These are phyloP conservation scores for Lactarius quietus DNA, from an alignment of 768 basidiomycete species.

Conservation along the genomic window DNA sequence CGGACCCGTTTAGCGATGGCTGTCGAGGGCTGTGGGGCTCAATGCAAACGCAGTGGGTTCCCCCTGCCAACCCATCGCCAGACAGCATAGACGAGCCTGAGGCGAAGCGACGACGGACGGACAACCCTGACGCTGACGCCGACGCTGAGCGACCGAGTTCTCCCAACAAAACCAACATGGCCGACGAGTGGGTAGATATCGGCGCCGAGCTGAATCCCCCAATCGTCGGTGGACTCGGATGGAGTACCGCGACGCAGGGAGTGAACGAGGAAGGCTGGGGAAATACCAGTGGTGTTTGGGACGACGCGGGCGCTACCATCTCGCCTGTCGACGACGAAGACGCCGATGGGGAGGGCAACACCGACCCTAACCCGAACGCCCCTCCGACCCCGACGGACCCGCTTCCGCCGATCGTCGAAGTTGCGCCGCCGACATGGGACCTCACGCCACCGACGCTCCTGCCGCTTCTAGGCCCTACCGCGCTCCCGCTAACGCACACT, in stretches of 20 bases:
- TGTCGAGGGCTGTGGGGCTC: constrained; percentile 50
- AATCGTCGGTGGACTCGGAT: not conserved
- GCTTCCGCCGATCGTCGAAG: constrained; percentile 12
- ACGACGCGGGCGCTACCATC: not conserved
- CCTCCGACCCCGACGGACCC: no score
- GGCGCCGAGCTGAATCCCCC: not conserved
- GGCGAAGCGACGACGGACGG: constrained; percentile 29
- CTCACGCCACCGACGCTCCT: constrained; percentile 31
- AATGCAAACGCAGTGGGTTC: constrained; percentile 19
- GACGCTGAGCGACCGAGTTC: not conserved
- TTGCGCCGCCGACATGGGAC: constrained; percentile 19
- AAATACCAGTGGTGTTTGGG: constrained; percentile 6
- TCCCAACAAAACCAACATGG: not conserved
- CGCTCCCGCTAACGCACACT: constrained; percentile 57
- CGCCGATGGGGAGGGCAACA: not conserved
- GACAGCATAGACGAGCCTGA: constrained; percentile 21
- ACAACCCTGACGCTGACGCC: constrained; percentile 3
- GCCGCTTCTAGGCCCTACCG: constrained; percentile 51
- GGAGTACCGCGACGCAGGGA: constrained; percentile 1
- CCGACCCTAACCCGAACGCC: not conserved
- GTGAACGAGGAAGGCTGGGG: constrained; percentile 14
- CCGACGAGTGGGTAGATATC: not conserved
- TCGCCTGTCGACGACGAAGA: not conserved
- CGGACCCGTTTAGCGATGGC: constrained; percentile 49
- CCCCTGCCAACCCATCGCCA: constrained; percentile 11